Percentiles rank a stretch among this genome's conserved stretches.
Evolutionary conservation across 805 yeast species (phyloP).

Genomic region (Blastobotrys peoriensis): DNA sequence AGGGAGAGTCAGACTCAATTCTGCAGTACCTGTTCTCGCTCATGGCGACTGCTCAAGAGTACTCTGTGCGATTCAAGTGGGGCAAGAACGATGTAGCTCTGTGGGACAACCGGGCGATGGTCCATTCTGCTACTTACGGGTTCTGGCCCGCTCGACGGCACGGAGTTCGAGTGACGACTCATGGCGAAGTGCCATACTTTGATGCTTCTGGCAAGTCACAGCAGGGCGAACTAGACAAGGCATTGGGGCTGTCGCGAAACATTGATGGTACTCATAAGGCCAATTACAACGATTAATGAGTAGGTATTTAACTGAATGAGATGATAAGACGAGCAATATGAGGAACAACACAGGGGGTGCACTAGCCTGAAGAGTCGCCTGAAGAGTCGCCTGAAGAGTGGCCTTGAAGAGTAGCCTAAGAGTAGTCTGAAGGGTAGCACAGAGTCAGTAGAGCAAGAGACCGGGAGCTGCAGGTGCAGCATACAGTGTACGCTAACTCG

Average conservation of each 20-base stretch:
- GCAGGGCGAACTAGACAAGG: conserved; percentile 22
- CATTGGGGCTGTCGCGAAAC: conserved; percentile 21
- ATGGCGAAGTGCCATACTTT: conserved; percentile 60
- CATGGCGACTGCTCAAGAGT: conserved; percentile 48
- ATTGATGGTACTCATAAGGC: conserved; percentile 27
- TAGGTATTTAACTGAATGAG: too few relatives aligned
- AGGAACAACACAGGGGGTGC: too few relatives aligned
- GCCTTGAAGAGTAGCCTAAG: too few relatives aligned
- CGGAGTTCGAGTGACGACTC: conserved; percentile 66
- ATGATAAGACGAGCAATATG: too few relatives aligned
- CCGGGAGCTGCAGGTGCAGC: too few relatives aligned
- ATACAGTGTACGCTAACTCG: too few relatives aligned
- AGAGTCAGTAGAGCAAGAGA: too few relatives aligned
- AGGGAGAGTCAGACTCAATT: conserved; percentile 57
- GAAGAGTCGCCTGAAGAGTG: too few relatives aligned
- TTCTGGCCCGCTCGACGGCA: conserved; percentile 69
- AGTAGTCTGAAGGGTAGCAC: too few relatives aligned
- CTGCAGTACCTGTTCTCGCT: conserved; percentile 50
- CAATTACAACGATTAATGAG: conserved; percentile 29
- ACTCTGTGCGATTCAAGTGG: conserved; percentile 67
- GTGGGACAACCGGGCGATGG: conserved; percentile 71
- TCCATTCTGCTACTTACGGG: conserved; percentile 65
- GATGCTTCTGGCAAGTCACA: conserved; percentile 23
- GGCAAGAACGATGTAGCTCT: conserved; percentile 61
- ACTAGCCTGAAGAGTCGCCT: too few relatives aligned